These are phyloP conservation scores for Lachnellula arida DNA, from an alignment of 2,329 filamentous ascomycete genomes.

Conservation along the genomic window DNA sequence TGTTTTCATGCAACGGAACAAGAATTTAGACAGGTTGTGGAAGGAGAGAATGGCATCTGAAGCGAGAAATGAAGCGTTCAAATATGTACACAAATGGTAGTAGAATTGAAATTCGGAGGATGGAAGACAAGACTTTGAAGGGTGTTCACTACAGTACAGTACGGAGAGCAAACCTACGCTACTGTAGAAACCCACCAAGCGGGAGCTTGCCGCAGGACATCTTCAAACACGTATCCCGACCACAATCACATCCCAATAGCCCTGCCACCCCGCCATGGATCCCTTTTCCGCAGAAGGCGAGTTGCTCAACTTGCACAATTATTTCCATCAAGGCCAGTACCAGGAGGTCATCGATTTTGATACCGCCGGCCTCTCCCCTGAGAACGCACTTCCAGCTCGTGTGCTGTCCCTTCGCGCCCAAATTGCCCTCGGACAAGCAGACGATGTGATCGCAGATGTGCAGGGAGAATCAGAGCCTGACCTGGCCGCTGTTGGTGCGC, in stretches of 20 bases:
- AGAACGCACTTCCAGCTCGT: conserved; percentile 72
- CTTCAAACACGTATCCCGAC: conserved; percentile 22
- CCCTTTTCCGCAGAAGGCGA: conserved; percentile 68
- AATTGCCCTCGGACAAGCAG: conserved; percentile 74
- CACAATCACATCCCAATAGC: background rate
- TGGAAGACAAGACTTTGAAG: background rate
- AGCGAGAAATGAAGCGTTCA: background rate
- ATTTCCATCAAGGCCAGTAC: conserved; percentile 79
- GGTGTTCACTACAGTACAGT: background rate
- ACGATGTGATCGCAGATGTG: conserved; percentile 66
- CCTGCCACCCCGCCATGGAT: conserved; percentile 47
- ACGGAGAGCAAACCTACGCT: background rate
- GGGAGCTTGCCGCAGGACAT: conserved; percentile 2
- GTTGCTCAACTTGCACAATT: conserved; percentile 65
- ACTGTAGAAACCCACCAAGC: background rate
- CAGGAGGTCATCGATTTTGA: conserved; percentile 82
- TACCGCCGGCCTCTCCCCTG: conserved; percentile 68
- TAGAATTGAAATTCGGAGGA: background rate
- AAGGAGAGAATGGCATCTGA: background rate
- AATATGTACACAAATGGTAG: no score
- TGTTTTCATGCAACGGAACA: background rate
- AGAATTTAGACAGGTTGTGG: conserved; percentile 5
- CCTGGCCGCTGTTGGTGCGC: conserved; percentile 68
- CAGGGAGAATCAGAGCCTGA: conserved; percentile 64
- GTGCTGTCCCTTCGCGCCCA: conserved; percentile 77